phyloP scores from a whole-genome alignment of 495 filamentous ascomycete species.

The Trichoderma orchidacearum region DNA sequence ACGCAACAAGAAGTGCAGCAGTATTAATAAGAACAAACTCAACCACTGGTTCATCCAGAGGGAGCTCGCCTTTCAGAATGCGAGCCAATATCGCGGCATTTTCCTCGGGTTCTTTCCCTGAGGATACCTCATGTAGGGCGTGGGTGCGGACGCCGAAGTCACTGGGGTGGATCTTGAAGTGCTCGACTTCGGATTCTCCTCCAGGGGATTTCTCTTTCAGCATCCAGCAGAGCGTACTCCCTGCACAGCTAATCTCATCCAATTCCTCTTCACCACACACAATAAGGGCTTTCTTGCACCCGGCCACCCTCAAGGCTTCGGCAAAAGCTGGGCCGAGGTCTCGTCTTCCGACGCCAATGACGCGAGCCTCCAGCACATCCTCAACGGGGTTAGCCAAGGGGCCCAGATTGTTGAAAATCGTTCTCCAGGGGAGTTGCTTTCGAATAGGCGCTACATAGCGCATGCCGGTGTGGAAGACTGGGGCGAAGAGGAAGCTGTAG shows the following conservation, averaged over 20 bases:
- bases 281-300: constrained; percentile 71
- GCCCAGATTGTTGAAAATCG: constrained; percentile 93
- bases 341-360: constrained; percentile 81
- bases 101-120: constrained; percentile 72
- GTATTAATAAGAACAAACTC: constrained; percentile 93
- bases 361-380: constrained; percentile 59
- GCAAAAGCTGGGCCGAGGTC: constrained; percentile 78
- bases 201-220: constrained; percentile 39
- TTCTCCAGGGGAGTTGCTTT: constrained; percentile 73
- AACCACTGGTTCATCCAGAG: constrained; percentile 66
- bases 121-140: constrained; percentile 60
- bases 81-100: constrained; percentile 73
- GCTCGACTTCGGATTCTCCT: constrained; percentile 45
- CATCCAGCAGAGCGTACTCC: constrained; percentile 76
- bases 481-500: constrained; percentile 94
- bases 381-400: constrained; percentile 75
- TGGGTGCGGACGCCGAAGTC: constrained; percentile 78
- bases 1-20: constrained; percentile 69
- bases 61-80: constrained; percentile 60
- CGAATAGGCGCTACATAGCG: constrained; percentile 71
- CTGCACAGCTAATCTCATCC: constrained; percentile 88
- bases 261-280: constrained; percentile 91
- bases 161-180: constrained; percentile 59
- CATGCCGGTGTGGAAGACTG: constrained; percentile 93
- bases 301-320: constrained; percentile 65